A percentile compares a stretch with the other conserved stretches of the same genome.
Evolutionary conservation across 495 filamentous ascomycete genomes (phyloP).

Genomic region (Parathielavia appendiculata): DNA sequence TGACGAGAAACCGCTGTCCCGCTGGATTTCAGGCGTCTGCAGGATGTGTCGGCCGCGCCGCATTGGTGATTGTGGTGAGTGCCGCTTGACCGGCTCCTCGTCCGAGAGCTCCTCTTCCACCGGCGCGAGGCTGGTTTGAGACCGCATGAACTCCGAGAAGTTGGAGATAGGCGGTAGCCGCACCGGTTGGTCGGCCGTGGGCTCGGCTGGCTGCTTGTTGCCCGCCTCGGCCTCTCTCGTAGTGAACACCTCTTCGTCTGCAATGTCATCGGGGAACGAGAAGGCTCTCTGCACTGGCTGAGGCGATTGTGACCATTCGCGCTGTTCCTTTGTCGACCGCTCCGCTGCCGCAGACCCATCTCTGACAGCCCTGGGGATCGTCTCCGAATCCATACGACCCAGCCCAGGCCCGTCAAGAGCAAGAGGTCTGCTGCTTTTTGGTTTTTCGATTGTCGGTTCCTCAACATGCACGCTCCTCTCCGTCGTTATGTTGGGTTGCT

Average conservation of each 20-base stretch:
- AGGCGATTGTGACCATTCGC: slow-evolving; percentile 24
- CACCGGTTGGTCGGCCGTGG: slow-evolving; percentile 5
- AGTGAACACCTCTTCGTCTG: slow-evolving; percentile 33
- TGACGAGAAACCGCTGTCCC: slow-evolving; percentile 46
- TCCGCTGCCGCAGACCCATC: slow-evolving; percentile 7
- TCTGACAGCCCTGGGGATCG: slow-evolving; percentile 29
- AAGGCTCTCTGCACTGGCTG: slow-evolving; percentile 29
- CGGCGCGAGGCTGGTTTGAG: slow-evolving; percentile 38
- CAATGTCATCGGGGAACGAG: slow-evolving; percentile 37
- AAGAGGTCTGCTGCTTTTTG: background rate
- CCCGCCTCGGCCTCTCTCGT: slow-evolving; percentile 18
- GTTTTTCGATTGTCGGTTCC: background rate
- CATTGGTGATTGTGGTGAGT: background rate
- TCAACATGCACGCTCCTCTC: slow-evolving; percentile 3
- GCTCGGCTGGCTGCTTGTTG: background rate
- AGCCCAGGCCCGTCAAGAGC: slow-evolving; percentile 11
- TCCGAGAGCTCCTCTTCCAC: slow-evolving; percentile 40
- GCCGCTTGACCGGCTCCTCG: slow-evolving; percentile 25
- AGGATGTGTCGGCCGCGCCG: slow-evolving; percentile 9
- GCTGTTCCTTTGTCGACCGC: slow-evolving; percentile 8
- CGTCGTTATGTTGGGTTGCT: background rate
- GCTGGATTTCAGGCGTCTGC: slow-evolving; percentile 33
- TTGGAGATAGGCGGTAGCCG: slow-evolving; percentile 27
- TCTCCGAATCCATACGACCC: slow-evolving; percentile 34
- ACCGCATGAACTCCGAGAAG: slow-evolving; percentile 34